Conservation (phyloP, 306 rosid genomes). For the Quercus wislizeni region DNA sequence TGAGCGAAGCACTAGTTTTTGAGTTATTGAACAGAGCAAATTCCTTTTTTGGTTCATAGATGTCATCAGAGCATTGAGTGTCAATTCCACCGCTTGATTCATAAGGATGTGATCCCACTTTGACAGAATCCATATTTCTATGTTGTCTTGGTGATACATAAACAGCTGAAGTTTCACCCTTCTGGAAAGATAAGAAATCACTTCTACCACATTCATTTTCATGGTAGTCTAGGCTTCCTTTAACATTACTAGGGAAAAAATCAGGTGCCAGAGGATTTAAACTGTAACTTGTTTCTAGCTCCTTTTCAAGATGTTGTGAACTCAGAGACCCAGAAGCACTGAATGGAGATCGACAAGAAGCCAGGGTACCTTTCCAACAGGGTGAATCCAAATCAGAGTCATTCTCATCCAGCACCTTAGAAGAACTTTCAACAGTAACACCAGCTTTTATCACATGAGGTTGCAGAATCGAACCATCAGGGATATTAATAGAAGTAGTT, state of each 20-base stretch:
- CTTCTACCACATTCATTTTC: slow-evolving; percentile 19
- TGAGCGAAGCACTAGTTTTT: slow-evolving; percentile 23
- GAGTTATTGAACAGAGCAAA: slow-evolving; percentile 26
- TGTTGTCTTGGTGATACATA: slow-evolving; percentile 32
- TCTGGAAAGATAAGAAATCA: slow-evolving; percentile 30
- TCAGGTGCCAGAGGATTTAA: slow-evolving; percentile 68
- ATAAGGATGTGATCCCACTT: slow-evolving; percentile 24
- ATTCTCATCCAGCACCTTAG: slow-evolving; percentile 27
- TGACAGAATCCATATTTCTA: slow-evolving; percentile 14
- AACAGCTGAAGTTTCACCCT: slow-evolving; percentile 30
- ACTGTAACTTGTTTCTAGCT: slow-evolving; percentile 33
- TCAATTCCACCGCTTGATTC: slow-evolving; percentile 28
- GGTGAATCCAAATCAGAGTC: slow-evolving; percentile 72
- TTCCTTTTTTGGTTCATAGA: slow-evolving; percentile 24
- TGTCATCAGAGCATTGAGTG: slow-evolving; percentile 26
- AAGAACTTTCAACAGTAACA: slow-evolving; percentile 13
- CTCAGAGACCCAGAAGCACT: slow-evolving; percentile 30
- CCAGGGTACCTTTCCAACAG: slow-evolving; percentile 56
- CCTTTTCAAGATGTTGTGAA: slow-evolving; percentile 27
- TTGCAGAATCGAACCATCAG: not conserved
- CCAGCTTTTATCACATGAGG: not conserved
- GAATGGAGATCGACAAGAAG: slow-evolving; percentile 23
- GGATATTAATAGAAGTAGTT: no score
- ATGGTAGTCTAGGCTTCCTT: slow-evolving; percentile 6
- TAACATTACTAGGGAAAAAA: slow-evolving; percentile 50